Evolutionary conservation across 306 rosid genomes (phyloP), one percentile per base, ranked within the genome.

Genomic region (Quercus suber): DNA sequence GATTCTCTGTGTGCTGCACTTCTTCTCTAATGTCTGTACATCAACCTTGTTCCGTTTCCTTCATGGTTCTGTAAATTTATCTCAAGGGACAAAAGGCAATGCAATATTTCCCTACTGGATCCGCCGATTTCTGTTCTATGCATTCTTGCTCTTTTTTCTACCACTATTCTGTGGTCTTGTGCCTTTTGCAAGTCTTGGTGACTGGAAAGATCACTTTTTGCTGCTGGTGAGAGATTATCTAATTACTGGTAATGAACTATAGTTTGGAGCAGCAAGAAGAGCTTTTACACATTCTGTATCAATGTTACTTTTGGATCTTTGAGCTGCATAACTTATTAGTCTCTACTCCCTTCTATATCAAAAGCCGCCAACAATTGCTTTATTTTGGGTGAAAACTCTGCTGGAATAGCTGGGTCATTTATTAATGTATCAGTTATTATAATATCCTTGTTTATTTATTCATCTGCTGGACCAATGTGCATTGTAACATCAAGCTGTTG

Each of bases 161-260:
- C 99, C 99, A 15, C 37, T 91, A 73, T 60, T 70, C 4, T 93
- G 99, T 61, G 99, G 99, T 60, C 93, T 91, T 49, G 4, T 82
- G 77, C 99, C 99, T 61, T 95, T 95, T 82, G 98, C 98, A 21
- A 87, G 91, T 85, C 55, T 85, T 23, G 84, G 59, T 61, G 91
- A 87, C 65, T 95, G 97, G 99, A 93, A 82, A 83, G 92, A 86
- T 79, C 97, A 89, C 80, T 70, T 91, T 59, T 12, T 56, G 69
- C 53, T 73, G 73, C 80, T 73, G 80, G 52, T 80, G n/a, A 25
- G 20, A 3, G 71, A 69, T 79, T 33, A 74, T 78, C 33, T 65
- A 20, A 71, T 15, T 64, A 33, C 76, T 53, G 76, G 3, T 71
- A 81, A 75, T 69, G 76, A 55, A 77, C 37, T 30, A 30, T n/a